Percentiles rank a stretch among this genome's conserved stretches.
Conservation (phyloP, 106 monocot species). For the Hemerocallis citrina region DNA sequence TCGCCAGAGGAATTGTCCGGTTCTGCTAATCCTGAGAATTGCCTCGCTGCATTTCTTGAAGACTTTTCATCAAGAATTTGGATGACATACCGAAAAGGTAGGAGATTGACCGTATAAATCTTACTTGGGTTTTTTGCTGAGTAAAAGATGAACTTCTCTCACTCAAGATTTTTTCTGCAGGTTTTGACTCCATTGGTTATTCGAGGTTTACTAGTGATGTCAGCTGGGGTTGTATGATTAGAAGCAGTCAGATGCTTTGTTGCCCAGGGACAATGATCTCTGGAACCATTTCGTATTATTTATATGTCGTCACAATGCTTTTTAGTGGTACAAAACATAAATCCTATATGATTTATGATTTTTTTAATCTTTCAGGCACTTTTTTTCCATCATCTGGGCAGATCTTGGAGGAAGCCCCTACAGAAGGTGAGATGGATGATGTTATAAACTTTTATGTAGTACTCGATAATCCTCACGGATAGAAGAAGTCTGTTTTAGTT, state of each 20-base stretch:
- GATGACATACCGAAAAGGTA: constrained; percentile 95
- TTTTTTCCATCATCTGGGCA: constrained; percentile 80
- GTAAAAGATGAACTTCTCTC: neutral
- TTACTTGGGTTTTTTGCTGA: neutral
- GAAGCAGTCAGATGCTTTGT: constrained; percentile 99
- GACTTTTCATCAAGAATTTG: constrained; percentile 98
- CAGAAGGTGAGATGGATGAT: constrained; percentile 53
- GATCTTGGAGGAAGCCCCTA: constrained; percentile 75
- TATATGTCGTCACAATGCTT: neutral
- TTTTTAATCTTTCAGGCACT: constrained; percentile 67
- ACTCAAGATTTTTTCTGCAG: constrained; percentile 20
- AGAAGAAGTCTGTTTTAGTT: neutral
- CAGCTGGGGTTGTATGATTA: constrained; percentile 98
- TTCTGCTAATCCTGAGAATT: constrained; percentile 16
- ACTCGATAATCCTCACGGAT: no score
- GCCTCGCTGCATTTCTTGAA: constrained; percentile 37
- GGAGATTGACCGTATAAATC: neutral
- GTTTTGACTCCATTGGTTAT: constrained; percentile 77
- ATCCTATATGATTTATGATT: neutral
- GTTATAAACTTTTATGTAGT: neutral
- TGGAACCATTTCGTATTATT: no score
- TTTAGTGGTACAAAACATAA: no score
- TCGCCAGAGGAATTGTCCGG: constrained; percentile 37
- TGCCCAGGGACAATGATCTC: constrained; percentile 70
- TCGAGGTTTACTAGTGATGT: constrained; percentile 80